These are phyloP conservation scores for Botrytis deweyae DNA, from an alignment of 2,329 filamentous ascomycete genomes.

Conservation along the genomic window DNA sequence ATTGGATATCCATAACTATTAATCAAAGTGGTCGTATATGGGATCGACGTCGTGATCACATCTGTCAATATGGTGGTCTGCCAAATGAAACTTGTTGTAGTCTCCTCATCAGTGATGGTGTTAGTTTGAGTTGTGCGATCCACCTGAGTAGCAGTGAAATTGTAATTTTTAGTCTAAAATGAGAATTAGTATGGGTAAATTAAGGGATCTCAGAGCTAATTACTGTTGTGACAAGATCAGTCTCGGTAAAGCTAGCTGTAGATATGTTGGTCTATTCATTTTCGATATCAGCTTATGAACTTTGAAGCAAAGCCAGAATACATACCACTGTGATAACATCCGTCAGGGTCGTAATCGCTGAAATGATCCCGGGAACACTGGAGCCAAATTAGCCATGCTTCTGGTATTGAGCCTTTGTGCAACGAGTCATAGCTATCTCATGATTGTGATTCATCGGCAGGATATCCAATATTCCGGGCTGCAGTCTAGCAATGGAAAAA, in stretches of 20 bases:
- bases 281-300: background rate
- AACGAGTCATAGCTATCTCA: background rate
- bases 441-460: background rate
- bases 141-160: constrained; percentile 15
- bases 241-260: constrained; percentile 5
- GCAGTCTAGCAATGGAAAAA: background rate
- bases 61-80: constrained; percentile 22
- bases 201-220: too few species aligned
- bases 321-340: constrained; percentile 9
- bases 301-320: background rate
- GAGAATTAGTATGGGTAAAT: background rate
- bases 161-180: constrained; percentile 8
- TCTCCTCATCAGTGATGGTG: constrained; percentile 20
- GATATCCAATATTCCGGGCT: background rate
- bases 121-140: constrained; percentile 17
- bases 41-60: constrained; percentile 26
- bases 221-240: background rate
- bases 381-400: background rate
- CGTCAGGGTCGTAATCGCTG: constrained; percentile 8
- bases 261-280: constrained; percentile 10
- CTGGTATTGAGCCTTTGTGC: background rate
- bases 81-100: constrained; percentile 12
- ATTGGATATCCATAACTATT: constrained; percentile 28
- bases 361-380: constrained; percentile 5
- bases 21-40: constrained; percentile 27